Evolutionary conservation across 176 grass and related monocot species (phyloP).

Genomic region (Thinopyrum elongatum): DNA sequence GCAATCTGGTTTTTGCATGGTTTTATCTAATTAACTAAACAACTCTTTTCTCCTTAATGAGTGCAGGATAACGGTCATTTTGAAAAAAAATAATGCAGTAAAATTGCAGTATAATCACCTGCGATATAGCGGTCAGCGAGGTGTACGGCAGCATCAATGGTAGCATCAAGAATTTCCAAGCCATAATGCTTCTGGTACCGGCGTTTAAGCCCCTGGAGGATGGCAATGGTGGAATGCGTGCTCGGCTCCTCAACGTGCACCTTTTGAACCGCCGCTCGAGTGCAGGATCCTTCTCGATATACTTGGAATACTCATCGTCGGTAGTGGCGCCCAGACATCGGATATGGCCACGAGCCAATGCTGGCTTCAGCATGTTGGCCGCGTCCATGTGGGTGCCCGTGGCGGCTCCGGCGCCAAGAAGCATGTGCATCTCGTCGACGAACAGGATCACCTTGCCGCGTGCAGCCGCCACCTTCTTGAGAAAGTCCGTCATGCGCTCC

Average conservation of each 20-base stretch:
- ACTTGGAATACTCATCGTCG: not conserved
- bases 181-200: not conserved
- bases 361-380: not conserved
- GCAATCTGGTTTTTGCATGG: too few relatives aligned
- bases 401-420: not conserved
- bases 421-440: constrained; percentile 2
- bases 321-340: not conserved
- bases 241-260: not conserved
- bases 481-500: not conserved
- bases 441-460: not conserved
- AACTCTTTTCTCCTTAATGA: too few relatives aligned
- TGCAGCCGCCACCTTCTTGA: not conserved
- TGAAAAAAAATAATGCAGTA: not conserved
- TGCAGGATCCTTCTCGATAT: not conserved
- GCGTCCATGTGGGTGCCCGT: not conserved
- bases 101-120: not conserved
- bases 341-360: not conserved
- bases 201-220: not conserved
- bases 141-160: not conserved
- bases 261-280: not conserved
- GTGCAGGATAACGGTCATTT: too few relatives aligned
- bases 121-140: not conserved
- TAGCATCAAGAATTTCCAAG: not conserved
- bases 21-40: too few relatives aligned
- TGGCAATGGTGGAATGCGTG: not conserved